phyloP scores from a whole-genome alignment of 768 basidiomycete genomes.

The Amanita rimosa region DNA sequence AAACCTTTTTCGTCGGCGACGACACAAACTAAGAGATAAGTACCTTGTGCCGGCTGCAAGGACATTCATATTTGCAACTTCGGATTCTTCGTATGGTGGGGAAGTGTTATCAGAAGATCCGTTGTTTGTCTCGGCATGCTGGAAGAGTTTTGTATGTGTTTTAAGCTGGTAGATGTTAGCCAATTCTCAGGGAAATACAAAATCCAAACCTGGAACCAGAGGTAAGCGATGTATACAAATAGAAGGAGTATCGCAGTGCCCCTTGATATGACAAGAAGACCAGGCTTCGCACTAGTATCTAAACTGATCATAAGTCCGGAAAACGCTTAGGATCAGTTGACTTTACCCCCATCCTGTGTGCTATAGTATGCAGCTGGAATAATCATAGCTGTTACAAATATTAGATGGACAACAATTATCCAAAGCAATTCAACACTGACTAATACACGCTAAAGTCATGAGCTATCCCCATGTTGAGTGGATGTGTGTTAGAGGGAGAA shows the following conservation, averaged over 20 bases:
- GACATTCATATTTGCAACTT: constrained; percentile 56
- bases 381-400: constrained; percentile 47
- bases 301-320: constrained; percentile 3
- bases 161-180: constrained; percentile 37
- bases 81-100: constrained; percentile 22
- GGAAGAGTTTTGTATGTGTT: constrained; percentile 53
- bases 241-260: constrained; percentile 74
- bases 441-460: constrained; percentile 82
- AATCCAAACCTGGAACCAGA: constrained; percentile 55
- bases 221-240: constrained; percentile 60
- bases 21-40: not conserved
- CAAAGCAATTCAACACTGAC: constrained; percentile 24
- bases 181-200: not conserved
- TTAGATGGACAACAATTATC: not conserved
- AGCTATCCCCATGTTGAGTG: constrained; percentile 26
- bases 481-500: not conserved
- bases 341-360: constrained; percentile 6
- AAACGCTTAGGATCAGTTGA: constrained; percentile 10
- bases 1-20: not conserved
- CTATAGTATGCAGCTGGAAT: constrained; percentile 81
- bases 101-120: not conserved
- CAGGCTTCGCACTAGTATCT: constrained; percentile 23
- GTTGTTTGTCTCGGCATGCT: not conserved
- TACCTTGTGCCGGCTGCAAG: constrained; percentile 49
- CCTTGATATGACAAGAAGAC: constrained; percentile 41